Evolutionary conservation across 2,329 filamentous ascomycete species (phyloP).

Genomic region (Fusarium mexicanum): DNA sequence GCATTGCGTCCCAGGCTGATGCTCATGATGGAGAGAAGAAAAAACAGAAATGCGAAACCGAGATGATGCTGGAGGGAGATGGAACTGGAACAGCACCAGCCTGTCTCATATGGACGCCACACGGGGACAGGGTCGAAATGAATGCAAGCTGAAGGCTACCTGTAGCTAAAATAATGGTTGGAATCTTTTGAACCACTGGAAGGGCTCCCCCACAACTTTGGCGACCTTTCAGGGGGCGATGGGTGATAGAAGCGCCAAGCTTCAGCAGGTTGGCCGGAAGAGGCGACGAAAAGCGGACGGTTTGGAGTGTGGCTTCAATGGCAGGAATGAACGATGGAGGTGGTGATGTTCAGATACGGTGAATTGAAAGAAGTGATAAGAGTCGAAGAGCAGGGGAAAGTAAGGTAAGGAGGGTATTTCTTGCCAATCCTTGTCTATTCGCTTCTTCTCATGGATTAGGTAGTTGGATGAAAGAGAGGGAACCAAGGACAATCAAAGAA

Average conservation of each 20-base stretch:
- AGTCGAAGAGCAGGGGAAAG: constrained; percentile 12
- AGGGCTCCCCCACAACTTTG: constrained; percentile 44
- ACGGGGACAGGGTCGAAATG: constrained; percentile 40
- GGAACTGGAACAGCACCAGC: constrained; percentile 35
- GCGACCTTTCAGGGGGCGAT: constrained; percentile 39
- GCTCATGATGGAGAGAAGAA: constrained; percentile 64
- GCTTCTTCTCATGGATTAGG: not conserved
- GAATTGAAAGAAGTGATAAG: constrained; percentile 8
- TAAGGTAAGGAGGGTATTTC: not conserved
- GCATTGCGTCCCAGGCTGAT: constrained; percentile 70
- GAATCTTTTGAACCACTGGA: constrained; percentile 32
- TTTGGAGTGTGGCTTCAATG: constrained; percentile 15
- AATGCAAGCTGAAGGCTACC: constrained; percentile 28
- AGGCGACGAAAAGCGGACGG: constrained; percentile 25
- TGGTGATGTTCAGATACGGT: constrained; percentile 15
- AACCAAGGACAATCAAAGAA: constrained; percentile 11
- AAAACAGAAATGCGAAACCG: constrained; percentile 29
- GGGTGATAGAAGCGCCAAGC: constrained; percentile 36
- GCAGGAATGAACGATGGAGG: constrained; percentile 7
- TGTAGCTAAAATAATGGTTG: constrained; percentile 26
- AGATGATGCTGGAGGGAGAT: constrained; percentile 42
- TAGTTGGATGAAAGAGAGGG: not conserved
- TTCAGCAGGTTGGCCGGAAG: constrained; percentile 34
- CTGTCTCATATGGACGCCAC: constrained; percentile 44
- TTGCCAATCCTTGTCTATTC: constrained; percentile 1